phyloP scores from a whole-genome alignment of 2,329 filamentous ascomycete species.

The Pseudofabraea citricarpa region DNA sequence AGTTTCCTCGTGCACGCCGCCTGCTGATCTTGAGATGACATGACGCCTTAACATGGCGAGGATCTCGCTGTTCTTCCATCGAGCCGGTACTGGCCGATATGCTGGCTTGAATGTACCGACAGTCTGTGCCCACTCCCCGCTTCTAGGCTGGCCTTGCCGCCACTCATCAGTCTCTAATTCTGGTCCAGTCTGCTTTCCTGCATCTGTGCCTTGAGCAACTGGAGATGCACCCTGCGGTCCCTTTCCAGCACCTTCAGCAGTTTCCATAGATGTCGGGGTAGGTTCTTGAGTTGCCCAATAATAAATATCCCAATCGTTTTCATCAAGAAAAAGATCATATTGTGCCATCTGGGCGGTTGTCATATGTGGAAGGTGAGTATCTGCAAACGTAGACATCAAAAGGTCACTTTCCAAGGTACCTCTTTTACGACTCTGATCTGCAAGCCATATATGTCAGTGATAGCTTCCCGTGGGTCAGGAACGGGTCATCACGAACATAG shows the following conservation, averaged over 20 bases:
- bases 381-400: constrained; percentile 91
- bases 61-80: constrained; percentile 83
- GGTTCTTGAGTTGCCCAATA: constrained; percentile 96
- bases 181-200: constrained; percentile 24
- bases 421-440: constrained; percentile 95
- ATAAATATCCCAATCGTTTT: constrained; percentile 99
- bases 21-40: constrained; percentile 67
- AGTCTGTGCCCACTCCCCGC: constrained; percentile 95
- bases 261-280: constrained; percentile 50
- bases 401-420: constrained; percentile 95
- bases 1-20: constrained; percentile 35
- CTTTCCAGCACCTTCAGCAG: constrained; percentile 46
- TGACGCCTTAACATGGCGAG: constrained; percentile 72
- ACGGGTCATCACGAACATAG: constrained; percentile 41
- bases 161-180: constrained; percentile 21
- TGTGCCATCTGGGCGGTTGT: constrained; percentile 66
- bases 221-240: constrained; percentile 25
- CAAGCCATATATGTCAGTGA: constrained; percentile 4
- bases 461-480: constrained; percentile 1
- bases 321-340: constrained; percentile 91
- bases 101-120: constrained; percentile 91
- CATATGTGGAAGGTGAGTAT: constrained; percentile 73
- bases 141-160: constrained; percentile 30
- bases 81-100: constrained; percentile 79
- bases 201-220: constrained; percentile 22